Evolutionary conservation across 257 asterid species (phyloP), one percentile per base, ranked within the genome.

Genomic region (Solanum corneliomulleri): DNA sequence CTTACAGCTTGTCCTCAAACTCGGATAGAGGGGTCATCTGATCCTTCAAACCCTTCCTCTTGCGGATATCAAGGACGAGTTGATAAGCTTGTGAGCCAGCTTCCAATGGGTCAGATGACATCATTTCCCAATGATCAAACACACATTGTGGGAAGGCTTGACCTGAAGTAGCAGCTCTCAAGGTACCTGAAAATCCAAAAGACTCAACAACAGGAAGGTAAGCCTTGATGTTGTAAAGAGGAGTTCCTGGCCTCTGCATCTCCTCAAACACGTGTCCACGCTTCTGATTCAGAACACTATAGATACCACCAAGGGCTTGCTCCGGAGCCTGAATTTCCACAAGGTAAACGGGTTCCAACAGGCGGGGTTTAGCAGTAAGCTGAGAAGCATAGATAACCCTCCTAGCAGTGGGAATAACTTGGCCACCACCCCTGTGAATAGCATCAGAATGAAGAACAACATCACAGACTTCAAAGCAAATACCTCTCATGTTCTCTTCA

Each of bases 391-490:
- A 90, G 31, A 90, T 91, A 37, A 91, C 92, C 35, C 90, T 91
- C 86, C 92, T 89, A 33, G 92, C 92, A 52, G 92, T 91, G 29
- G 92, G 91, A 84, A 91, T 91, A 70, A 91, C 83, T 83, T 91
- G 92, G 68, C 92, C 92, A 37, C 92, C 92, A 83, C 92, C 92
- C 64, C 92, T 87, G 89, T 91, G 92, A 74, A 91, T 91, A n/a
- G 92, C 91, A 86, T 90, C 92, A 75, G 92, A 83, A 31, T 89
- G 92, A 77, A 90, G 92, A 29, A 91, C 92, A 11, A 91, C 93
- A 56, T 91, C 93, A 60, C 93, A 89, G 11, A 91, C 92, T 86
- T 91, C 93, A 91, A 89, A 91, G 86, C 93, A 91, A 47, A 91
- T 91, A 83, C 91, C 92, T 42, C 92, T 89, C 92, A 91, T 91